These are phyloP conservation scores for Lachancea cidri DNA, from an alignment of 805 yeast genomes.

Conservation along the genomic window DNA sequence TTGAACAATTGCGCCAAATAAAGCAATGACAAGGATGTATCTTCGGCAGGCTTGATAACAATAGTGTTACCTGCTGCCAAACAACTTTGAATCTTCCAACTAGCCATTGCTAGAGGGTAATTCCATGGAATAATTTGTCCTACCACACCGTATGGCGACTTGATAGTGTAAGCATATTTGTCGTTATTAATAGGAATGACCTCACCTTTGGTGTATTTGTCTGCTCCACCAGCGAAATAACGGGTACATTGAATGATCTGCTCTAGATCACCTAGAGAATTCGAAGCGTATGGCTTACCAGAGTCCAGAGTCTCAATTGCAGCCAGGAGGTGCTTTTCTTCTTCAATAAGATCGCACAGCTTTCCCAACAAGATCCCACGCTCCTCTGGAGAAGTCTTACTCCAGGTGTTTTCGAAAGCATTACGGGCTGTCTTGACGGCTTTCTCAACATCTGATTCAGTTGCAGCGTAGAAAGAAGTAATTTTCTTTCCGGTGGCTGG, in stretches of 20 bases:
- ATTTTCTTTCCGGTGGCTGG: constrained; percentile 48
- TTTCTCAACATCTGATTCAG: constrained; percentile 42
- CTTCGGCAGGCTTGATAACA: constrained; percentile 41
- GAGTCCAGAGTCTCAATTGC: constrained; percentile 51
- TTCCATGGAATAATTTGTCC: constrained; percentile 47
- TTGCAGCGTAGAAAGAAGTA: constrained; percentile 43
- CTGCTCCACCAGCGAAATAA: constrained; percentile 68
- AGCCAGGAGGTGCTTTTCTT: constrained; percentile 44
- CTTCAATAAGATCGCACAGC: constrained; percentile 43
- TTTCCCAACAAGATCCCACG: constrained; percentile 40
- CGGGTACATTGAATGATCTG: constrained; percentile 50
- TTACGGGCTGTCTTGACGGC: constrained; percentile 48
- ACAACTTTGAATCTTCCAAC: constrained; percentile 50
- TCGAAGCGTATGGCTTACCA: constrained; percentile 47
- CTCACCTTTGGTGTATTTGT: constrained; percentile 51
- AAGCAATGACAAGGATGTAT: constrained; percentile 40
- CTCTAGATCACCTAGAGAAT: constrained; percentile 52
- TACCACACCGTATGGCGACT: constrained; percentile 45
- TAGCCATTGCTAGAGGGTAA: constrained; percentile 42
- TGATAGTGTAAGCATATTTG: constrained; percentile 46
- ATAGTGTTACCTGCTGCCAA: constrained; percentile 41
- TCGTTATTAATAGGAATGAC: constrained; percentile 54
- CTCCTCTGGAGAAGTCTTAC: constrained; percentile 38
- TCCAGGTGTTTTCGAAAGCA: constrained; percentile 44
- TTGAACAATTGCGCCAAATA: constrained; percentile 35